Percentiles rank a stretch among this genome's conserved stretches.
phyloP scores from a whole-genome alignment of 257 asterid genomes.

The Parsonsia alboflavescens region DNA sequence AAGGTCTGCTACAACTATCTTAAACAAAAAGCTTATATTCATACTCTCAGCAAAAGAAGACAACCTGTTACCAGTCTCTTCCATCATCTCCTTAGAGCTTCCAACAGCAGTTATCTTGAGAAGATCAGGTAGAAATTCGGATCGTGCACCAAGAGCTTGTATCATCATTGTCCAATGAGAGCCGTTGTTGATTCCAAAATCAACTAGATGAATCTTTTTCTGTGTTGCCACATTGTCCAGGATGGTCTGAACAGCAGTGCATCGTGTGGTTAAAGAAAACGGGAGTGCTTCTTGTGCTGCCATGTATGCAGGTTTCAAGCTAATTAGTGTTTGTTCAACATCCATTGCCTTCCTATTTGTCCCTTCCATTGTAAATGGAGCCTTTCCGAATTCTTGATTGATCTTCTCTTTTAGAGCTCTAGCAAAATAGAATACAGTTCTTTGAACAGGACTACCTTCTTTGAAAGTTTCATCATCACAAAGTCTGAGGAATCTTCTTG shows the following conservation, averaged over 20 bases:
- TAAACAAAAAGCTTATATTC: constrained; percentile 28
- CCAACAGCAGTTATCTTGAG: constrained; percentile 50
- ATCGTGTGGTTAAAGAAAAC: constrained; percentile 35
- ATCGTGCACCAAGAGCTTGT: constrained; percentile 46
- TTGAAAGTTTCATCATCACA: constrained; percentile 21
- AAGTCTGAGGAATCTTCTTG: constrained; percentile 19
- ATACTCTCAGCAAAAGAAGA: constrained; percentile 39
- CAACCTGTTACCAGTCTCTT: constrained; percentile 26
- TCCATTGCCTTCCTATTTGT: neutral
- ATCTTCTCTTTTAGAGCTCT: constrained; percentile 24
- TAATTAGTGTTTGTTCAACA: constrained; percentile 4
- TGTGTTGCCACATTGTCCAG: too few relatives aligned
- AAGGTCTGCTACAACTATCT: constrained; percentile 31
- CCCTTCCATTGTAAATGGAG: too few relatives aligned
- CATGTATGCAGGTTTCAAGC: constrained; percentile 8
- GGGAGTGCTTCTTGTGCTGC: constrained; percentile 40
- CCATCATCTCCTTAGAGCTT: constrained; percentile 13
- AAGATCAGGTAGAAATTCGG: constrained; percentile 29
- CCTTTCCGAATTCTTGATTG: too few relatives aligned
- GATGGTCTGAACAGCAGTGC: constrained; percentile 19
- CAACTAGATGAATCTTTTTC: too few relatives aligned
- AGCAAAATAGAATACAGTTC: constrained; percentile 32
- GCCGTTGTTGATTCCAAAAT: constrained; percentile 30
- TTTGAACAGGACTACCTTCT: constrained; percentile 29
- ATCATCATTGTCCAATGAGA: constrained; percentile 44